phyloP scores from a whole-genome alignment of 768 basidiomycete species.

The Phylloporus rhodoxanthus region DNA sequence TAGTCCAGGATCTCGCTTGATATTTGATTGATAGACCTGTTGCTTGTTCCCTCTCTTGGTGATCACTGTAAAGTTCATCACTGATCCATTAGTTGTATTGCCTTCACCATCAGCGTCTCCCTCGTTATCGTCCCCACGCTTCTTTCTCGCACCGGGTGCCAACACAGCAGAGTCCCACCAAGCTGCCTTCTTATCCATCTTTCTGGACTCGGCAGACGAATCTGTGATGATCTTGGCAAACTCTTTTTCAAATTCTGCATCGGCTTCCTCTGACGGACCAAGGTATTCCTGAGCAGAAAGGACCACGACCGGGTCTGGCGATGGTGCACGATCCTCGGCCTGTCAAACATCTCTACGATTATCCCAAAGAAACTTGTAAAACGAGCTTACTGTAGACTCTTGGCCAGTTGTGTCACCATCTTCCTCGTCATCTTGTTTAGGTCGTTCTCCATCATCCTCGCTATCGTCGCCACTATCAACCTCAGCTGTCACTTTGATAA shows the following conservation, averaged over 20 bases:
- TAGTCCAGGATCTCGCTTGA: conserved; percentile 7
- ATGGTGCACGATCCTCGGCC: conserved; percentile 67
- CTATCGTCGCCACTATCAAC: conserved; percentile 48
- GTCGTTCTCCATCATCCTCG: conserved; percentile 39
- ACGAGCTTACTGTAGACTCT: conserved; percentile 49
- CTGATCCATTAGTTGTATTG: conserved; percentile 28
- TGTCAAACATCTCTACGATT: background rate
- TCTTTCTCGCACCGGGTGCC: conserved; percentile 60
- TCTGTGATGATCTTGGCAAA: conserved; percentile 93
- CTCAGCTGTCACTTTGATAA: conserved; percentile 29
- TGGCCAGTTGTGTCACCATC: conserved; percentile 47
- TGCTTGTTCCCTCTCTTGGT: conserved; percentile 92
- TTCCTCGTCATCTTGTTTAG: conserved; percentile 53
- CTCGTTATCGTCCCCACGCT: conserved; percentile 54
- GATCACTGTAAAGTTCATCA: conserved; percentile 91
- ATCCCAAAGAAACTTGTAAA: background rate
- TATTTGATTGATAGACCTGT: conserved; percentile 47
- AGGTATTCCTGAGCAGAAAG: conserved; percentile 66
- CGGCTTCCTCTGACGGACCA: conserved; percentile 83
- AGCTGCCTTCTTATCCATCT: conserved; percentile 84
- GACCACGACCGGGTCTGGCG: conserved; percentile 77
- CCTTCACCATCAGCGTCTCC: conserved; percentile 41
- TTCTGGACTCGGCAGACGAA: conserved; percentile 73
- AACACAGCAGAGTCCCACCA: conserved; percentile 87
- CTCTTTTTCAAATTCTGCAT: conserved; percentile 92